Evolutionary conservation across 2,329 filamentous ascomycete genomes (phyloP).

Genomic region (Chaetomiaceae sp.): DNA sequence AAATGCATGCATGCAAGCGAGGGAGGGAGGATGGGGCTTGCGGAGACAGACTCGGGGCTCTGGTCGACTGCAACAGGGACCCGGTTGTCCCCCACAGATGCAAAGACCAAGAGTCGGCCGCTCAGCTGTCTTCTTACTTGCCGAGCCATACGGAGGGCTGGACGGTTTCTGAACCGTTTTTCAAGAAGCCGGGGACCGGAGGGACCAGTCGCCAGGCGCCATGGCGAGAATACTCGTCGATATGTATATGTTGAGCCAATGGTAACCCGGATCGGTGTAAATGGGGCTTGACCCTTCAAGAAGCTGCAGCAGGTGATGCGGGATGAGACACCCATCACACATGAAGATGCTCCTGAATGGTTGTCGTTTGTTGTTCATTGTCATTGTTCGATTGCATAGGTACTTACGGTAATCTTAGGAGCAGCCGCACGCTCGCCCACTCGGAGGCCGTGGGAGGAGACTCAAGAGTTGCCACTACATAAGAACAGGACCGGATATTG

Average conservation of each 20-base stretch:
- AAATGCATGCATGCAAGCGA: neutral
- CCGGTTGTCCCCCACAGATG: slow-evolving; percentile 3
- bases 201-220: neutral
- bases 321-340: slow-evolving; percentile 1
- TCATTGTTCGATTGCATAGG: too few species aligned
- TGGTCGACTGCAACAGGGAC: neutral
- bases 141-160: neutral
- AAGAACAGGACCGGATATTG: neutral
- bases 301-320: neutral
- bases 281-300: neutral
- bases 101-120: neutral
- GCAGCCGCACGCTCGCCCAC: too few species aligned
- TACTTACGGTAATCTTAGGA: too few species aligned
- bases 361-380: neutral
- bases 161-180: neutral
- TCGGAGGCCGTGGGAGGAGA: too few species aligned
- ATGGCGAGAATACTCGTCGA: neutral
- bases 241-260: slow-evolving; percentile 5
- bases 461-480: too few species aligned
- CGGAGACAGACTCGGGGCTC: neutral
- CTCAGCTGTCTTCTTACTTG: neutral
- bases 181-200: neutral
- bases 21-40: neutral
- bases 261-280: neutral
- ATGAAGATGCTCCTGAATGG: neutral